Percentiles rank a stretch among this genome's conserved stretches.
phyloP scores from a whole-genome alignment of 805 yeast species.

The Candida pseudofarinosa region DNA sequence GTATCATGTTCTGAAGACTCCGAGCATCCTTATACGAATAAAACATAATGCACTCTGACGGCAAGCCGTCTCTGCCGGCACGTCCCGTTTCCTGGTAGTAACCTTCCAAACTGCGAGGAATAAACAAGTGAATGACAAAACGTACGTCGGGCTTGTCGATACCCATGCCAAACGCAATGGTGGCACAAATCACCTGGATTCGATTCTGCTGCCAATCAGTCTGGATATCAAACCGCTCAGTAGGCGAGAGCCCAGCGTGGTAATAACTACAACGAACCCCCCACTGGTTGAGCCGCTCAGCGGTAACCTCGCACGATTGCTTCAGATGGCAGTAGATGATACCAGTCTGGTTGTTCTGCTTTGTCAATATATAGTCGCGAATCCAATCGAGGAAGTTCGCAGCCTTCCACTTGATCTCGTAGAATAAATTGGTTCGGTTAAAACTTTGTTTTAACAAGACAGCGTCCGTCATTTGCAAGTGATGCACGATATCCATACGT shows the following conservation, averaged over 20 bases:
- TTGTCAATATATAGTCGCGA: slow-evolving; percentile 46
- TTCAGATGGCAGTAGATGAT: slow-evolving; percentile 93
- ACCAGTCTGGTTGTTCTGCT: slow-evolving; percentile 64
- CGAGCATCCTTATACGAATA: slow-evolving; percentile 80
- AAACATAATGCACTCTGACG: slow-evolving; percentile 77
- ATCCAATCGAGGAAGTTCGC: slow-evolving; percentile 56
- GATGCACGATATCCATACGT: slow-evolving; percentile 76
- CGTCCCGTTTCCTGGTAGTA: slow-evolving; percentile 98
- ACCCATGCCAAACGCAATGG: slow-evolving; percentile 99
- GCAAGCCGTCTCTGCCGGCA: slow-evolving; percentile 93
- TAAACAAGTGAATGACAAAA: slow-evolving; percentile 80
- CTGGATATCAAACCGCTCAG: slow-evolving; percentile 71
- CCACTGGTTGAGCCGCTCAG: slow-evolving; percentile 50
- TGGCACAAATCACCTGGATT: slow-evolving; percentile 85
- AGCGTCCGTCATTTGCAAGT: slow-evolving; percentile 59
- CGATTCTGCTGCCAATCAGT: slow-evolving; percentile 72
- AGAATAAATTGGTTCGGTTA: slow-evolving; percentile 80
- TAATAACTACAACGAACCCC: slow-evolving; percentile 75
- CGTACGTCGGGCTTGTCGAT: slow-evolving; percentile 96
- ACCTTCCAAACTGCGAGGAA: slow-evolving; percentile 91
- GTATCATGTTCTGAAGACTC: slow-evolving; percentile 69
- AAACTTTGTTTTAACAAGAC: slow-evolving; percentile 82
- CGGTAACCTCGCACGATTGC: slow-evolving; percentile 78
- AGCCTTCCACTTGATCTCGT: slow-evolving; percentile 69
- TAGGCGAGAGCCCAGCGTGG: slow-evolving; percentile 92